phyloP scores from a whole-genome alignment of 768 basidiomycete species.

The Lactifluus piperatus region DNA sequence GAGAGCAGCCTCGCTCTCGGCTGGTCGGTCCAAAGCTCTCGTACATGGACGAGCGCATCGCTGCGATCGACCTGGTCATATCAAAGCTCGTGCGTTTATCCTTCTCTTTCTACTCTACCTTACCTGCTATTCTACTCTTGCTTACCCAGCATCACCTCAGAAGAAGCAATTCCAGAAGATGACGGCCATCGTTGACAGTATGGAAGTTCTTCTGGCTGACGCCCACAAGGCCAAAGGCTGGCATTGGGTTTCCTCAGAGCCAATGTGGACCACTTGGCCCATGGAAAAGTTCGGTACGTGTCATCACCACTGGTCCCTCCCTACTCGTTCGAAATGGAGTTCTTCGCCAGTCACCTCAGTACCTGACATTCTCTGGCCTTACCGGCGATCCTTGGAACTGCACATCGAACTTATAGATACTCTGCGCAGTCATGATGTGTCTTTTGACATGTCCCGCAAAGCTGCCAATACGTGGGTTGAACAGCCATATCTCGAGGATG shows the following conservation, averaged over 20 bases:
- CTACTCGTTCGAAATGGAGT: not conserved
- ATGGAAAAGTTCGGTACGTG: constrained; percentile 68
- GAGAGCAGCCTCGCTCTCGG: constrained; percentile 45
- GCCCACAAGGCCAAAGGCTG: constrained; percentile 65
- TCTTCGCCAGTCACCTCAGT: constrained; percentile 42
- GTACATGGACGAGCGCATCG: constrained; percentile 58
- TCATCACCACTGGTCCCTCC: not conserved
- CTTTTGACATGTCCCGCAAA: constrained; percentile 62
- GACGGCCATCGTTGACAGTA: constrained; percentile 49
- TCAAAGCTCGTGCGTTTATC: constrained; percentile 51
- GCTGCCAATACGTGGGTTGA: constrained; percentile 59
- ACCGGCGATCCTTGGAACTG: constrained; percentile 55
- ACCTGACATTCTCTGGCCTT: constrained; percentile 48
- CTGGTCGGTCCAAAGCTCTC: constrained; percentile 58
- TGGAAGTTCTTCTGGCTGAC: constrained; percentile 58
- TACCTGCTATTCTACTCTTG: no score
- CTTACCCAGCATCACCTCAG: constrained; percentile 30
- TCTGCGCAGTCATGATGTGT: constrained; percentile 54
- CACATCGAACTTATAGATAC: constrained; percentile 47
- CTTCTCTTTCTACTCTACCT: not conserved
- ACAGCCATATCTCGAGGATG: constrained; percentile 58
- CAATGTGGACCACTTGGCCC: constrained; percentile 78
- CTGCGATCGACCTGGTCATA: constrained; percentile 48
- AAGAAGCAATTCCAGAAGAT: constrained; percentile 65
- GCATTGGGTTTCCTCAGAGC: constrained; percentile 60